Base-by-base conservation (phyloP, 495 filamentous ascomycete species). In the Chaetomium tenue region DNA sequence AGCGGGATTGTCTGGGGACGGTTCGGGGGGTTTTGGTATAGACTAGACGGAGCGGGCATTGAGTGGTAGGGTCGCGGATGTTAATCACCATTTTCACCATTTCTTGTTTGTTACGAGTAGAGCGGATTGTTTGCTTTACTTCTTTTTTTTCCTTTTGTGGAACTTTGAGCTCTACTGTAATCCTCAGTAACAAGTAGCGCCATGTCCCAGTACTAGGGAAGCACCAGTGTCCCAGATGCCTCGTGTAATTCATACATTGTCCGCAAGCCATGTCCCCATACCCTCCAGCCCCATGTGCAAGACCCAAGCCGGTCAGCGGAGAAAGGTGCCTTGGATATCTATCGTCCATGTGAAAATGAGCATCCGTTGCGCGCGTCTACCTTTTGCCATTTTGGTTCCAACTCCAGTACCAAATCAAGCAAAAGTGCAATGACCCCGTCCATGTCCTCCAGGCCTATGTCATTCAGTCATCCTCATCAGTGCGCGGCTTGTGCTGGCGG, bases 381-480 rank as follows among this genome's bases (percentile, higher is more conserved):
- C 46, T 46, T 60, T 54, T 60, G 63, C 39, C 42, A 18, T 63
- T 69, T 66, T 69, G 58, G 51, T 61, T 64, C 53, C 47, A 63
- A 66, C 67, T 63, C 67, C 67, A 66, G 60, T 50, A 60, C 54
- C 60, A 65, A 69, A 64, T 40, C 50, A 60, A 64, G 46, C 40
- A 53, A 68, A 54, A 51, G 30, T 28, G 58, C 33, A 58, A 64
- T 52, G 44, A 37, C 58, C 42, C 58, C 57, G 9, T 48, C 58
- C 58, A 56, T 63, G 55, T 28, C 59, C n/a, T 47, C 11, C 16
- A 23, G 33, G 47, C 25, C 47, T 2, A 37, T 15, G 26, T 63
- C 67, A 42, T 75, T 74, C 71, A 81, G 64, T 81, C 79, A 46
- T 81, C 80, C 60, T 82, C 77, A 57, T 82, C 80, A 2, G 72